Evolutionary conservation across 176 grass and related monocot species (phyloP).

Genomic region (Lolium perenne): DNA sequence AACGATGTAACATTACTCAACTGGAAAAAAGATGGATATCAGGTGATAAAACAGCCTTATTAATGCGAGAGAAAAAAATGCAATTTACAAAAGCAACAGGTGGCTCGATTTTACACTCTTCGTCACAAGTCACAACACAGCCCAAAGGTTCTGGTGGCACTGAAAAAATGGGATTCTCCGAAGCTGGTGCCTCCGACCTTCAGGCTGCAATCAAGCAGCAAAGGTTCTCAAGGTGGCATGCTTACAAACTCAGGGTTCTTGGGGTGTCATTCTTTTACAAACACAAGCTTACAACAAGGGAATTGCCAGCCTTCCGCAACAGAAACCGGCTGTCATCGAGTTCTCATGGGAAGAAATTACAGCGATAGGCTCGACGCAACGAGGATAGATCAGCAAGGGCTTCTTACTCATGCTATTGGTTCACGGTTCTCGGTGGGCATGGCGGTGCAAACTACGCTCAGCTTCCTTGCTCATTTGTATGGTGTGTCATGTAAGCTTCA

Average conservation of each 20-base stretch:
- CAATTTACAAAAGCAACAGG: slow-evolving; percentile 3
- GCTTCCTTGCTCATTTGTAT: slow-evolving; percentile 18
- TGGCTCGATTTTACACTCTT: slow-evolving; percentile 22
- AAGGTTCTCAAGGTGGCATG: slow-evolving; percentile 21
- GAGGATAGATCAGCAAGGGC: background rate
- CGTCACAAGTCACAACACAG: background rate
- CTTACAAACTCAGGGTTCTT: slow-evolving; percentile 10
- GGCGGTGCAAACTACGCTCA: background rate
- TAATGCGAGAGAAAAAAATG: slow-evolving; percentile 16
- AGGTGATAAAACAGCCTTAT: slow-evolving; percentile 17
- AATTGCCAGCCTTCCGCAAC: slow-evolving; percentile 11
- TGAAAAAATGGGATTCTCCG: slow-evolving; percentile 1
- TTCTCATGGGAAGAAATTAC: slow-evolving; percentile 32
- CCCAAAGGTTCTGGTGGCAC: slow-evolving; percentile 23
- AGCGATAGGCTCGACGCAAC: background rate
- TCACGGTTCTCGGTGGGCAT: background rate
- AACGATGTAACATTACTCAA: background rate
- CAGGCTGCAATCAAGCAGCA: background rate
- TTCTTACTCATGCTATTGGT: slow-evolving; percentile 23
- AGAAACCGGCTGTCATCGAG: background rate
- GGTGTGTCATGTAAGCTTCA: slow-evolving; percentile 19
- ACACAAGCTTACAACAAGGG: slow-evolving; percentile 42
- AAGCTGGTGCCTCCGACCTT: background rate
- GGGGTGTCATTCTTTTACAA: background rate
- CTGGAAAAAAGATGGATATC: background rate